Evolutionary conservation across 208 protist species (phyloP), one percentile per base, ranked within the genome.

Genomic region (Wallacemonas sp.): DNA sequence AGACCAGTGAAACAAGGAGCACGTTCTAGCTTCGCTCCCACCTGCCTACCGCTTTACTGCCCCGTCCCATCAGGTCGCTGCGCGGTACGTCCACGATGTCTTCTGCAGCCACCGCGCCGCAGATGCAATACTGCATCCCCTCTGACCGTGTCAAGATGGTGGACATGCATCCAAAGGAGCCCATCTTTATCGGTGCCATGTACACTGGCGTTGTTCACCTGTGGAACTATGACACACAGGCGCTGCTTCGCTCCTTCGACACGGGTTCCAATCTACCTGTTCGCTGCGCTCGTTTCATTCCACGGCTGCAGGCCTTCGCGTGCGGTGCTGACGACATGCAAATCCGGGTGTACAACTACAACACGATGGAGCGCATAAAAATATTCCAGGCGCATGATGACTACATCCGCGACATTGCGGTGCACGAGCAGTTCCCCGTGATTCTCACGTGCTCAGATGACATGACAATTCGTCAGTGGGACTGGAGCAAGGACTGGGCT

Each of bases 91-190:
- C 11, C 47, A 55, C 27, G 9, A 62, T 62, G 56, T 62, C 56
- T 26, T 6, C 36, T 6, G 56, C 19, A 24, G 14, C 36, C 24
- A 38, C 15, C 21, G 56, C 56, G n/a, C 61, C 61, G 6, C 30
- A 54, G 31, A 24, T 47, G 62, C 27, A 44, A 44, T 88, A 99
- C 54, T 88, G 84, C 9, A 81, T 95, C 9, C 66, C 88, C 31
- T 98, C 91, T 36, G 98, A 99, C 62, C 87, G 98, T 15, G 98
- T 99, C 36, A 99, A 99, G 84, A 94, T 89, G 70, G 97, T 99
- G 3, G 99, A 99, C 74, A 87, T 99, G 64, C 99, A 99, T 74
- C 97, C 98, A 6, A 97, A 91, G 24, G 97, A 99, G 71, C 98
- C 98, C 24, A 96, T 98, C 79, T 86, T 99, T 59, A 82, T 99